Evolutionary conservation across 805 yeast species (phyloP), one percentile per base, ranked within the genome.

Genomic region (Metschnikowia shivogae): DNA sequence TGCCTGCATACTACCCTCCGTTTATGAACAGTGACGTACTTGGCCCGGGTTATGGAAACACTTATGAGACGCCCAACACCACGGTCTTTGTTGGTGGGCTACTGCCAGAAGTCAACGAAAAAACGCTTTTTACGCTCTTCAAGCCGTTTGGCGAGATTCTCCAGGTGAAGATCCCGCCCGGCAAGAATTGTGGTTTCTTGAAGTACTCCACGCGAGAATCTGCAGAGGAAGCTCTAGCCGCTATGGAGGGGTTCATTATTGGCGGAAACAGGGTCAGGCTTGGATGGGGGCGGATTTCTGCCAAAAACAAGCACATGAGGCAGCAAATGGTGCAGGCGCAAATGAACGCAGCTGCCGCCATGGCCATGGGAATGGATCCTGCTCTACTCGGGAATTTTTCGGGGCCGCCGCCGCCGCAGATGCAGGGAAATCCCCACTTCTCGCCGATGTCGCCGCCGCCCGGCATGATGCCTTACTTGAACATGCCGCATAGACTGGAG

Each of bases 171-270:
- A 83, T 86, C 42, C 95, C 95, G 5, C 77, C 81, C 5, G 92
- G 89, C 11, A 86, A 85, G 58, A 85, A 86, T 49, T 88, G 96
- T 66, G 96, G 96, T 0, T 89, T 90, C 67, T 89, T 89, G 43
- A 95, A 87, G 63, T 89, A 78, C 61, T 78, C 81, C 34, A 79
- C 83, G 43, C 73, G 96, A 46, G 80, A 81, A 36, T 81, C 87
- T 54, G 97, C 97, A 1, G 97, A 90, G 64, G 75, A 75, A 44
- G 95, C 97, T 9, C 86, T 89, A 50, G 73, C 79, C 30, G 85
- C 83, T 51, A 85, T 89, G 95, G 96, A 89, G 65, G 96, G 96
- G 8, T 87, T 81, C 60, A 88, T 89, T 31, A 83, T 89, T 55
- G 92, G 90, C 41, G 89, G 87, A 46, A 83, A 87, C 46, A 76